Conservation (phyloP, 2,329 filamentous ascomycete species). For the Sordariomycetes sp. region DNA sequence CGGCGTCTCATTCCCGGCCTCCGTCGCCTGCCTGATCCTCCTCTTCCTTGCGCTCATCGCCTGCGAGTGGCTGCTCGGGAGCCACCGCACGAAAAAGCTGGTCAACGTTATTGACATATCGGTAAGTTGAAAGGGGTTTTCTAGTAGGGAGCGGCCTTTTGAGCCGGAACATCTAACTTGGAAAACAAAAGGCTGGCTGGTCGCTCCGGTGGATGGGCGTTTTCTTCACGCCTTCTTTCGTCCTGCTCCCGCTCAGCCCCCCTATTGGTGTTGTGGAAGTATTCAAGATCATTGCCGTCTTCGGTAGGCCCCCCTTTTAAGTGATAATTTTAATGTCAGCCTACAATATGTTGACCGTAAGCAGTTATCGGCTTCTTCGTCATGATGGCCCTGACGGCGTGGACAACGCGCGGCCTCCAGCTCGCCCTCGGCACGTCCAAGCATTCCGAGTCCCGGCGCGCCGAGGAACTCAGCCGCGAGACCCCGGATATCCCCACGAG, state of each 20-base stretch:
- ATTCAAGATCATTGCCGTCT: slow-evolving; percentile 47
- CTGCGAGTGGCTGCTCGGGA: slow-evolving; percentile 34
- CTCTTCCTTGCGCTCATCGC: slow-evolving; percentile 39
- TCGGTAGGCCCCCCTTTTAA: slow-evolving; percentile 27
- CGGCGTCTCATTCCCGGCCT: slow-evolving; percentile 45
- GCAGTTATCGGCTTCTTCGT: slow-evolving; percentile 45
- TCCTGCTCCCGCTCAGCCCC: slow-evolving; percentile 45
- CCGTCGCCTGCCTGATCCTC: slow-evolving; percentile 45
- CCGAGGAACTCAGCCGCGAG: slow-evolving; percentile 29
- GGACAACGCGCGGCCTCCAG: slow-evolving; percentile 42
- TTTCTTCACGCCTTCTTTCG: slow-evolving; percentile 49
- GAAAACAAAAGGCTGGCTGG: slow-evolving; percentile 38
- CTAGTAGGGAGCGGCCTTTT: neutral
- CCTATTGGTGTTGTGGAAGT: slow-evolving; percentile 42
- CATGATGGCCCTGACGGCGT: slow-evolving; percentile 41
- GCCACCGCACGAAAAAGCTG: slow-evolving; percentile 33
- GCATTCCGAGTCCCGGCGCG: slow-evolving; percentile 35
- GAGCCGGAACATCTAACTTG: neutral
- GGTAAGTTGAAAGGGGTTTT: slow-evolving; percentile 20
- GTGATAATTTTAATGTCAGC: neutral
- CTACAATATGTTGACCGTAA: too few species aligned
- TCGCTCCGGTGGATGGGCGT: slow-evolving; percentile 47
- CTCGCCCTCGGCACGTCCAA: slow-evolving; percentile 40
- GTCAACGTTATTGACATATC: slow-evolving; percentile 42
- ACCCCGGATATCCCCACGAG: slow-evolving; percentile 1